Evolutionary conservation across 768 basidiomycete species (phyloP).

Genomic region (Lentinula guzmanii): DNA sequence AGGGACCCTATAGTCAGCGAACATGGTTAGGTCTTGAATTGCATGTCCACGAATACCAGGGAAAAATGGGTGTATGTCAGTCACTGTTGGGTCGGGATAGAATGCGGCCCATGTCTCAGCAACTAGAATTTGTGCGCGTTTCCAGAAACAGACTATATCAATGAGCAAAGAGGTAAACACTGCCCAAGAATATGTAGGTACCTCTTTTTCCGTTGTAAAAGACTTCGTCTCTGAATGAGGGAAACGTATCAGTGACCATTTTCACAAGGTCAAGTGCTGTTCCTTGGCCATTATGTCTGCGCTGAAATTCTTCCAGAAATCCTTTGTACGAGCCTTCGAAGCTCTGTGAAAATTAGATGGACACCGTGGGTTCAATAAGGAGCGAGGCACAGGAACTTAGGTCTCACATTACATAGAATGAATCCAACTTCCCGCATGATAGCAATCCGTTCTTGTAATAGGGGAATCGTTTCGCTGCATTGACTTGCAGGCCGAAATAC

Average conservation of each 20-base stretch:
- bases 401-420: conserved; percentile 62
- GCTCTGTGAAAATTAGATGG: conserved; percentile 28
- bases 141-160: conserved; percentile 72
- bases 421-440: conserved; percentile 76
- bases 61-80: conserved; percentile 64
- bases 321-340: conserved; percentile 68
- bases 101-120: conserved; percentile 93
- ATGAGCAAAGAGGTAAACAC: neutral
- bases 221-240: conserved; percentile 70
- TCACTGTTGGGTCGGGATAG: conserved; percentile 46
- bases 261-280: conserved; percentile 71
- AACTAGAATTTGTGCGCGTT: conserved; percentile 86
- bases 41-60: conserved; percentile 47
- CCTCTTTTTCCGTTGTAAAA: conserved; percentile 53
- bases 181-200: conserved; percentile 17
- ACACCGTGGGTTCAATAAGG: neutral
- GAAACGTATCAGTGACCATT: conserved; percentile 64
- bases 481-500: conserved; percentile 60
- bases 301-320: conserved; percentile 59
- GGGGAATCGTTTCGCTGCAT: conserved; percentile 60
- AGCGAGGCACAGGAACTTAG: neutral
- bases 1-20: conserved; percentile 89
- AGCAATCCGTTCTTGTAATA: conserved; percentile 63
- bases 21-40: conserved; percentile 82
- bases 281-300: conserved; percentile 43